Percentiles rank a stretch among this genome's conserved stretches.
These are phyloP conservation scores for Pseudonitzschia delicatissima DNA, from an alignment of 108 stramenopile genomes.

Conservation along the genomic window DNA sequence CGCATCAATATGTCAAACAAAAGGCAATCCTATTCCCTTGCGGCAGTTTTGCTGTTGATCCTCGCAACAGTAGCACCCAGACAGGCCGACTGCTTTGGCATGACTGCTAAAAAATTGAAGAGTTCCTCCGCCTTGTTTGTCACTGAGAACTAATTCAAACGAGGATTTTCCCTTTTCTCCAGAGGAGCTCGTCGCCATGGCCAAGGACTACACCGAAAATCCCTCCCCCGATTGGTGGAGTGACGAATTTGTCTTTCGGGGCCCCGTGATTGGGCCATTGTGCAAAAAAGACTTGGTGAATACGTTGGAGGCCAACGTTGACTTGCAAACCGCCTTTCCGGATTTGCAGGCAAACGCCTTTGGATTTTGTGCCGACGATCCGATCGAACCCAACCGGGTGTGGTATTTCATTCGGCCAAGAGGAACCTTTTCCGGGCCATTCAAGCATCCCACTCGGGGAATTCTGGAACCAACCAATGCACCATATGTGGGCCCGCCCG, in stretches of 20 bases:
- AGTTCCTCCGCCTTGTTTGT: too few species aligned
- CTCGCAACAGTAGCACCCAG: too few species aligned
- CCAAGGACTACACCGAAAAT: background rate
- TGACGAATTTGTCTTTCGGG: slow-evolving; percentile 57
- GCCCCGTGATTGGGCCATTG: slow-evolving; percentile 56
- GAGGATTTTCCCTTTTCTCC: background rate
- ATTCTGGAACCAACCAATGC: slow-evolving; percentile 22
- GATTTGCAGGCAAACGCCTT: slow-evolving; percentile 48
- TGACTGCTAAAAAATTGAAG: too few species aligned
- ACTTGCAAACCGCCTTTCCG: slow-evolving; percentile 42
- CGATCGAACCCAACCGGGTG: slow-evolving; percentile 42
- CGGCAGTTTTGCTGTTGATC: too few species aligned
- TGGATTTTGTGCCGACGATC: slow-evolving; percentile 50
- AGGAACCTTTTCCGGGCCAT: slow-evolving; percentile 29
- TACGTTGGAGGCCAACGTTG: slow-evolving; percentile 27
- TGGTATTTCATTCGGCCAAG: slow-evolving; percentile 41
- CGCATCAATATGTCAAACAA: too few species aligned
- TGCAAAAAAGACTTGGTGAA: slow-evolving; percentile 41
- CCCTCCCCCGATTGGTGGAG: background rate
- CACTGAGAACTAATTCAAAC: too few species aligned
- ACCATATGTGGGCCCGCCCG: slow-evolving; percentile 25
- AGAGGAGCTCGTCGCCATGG: background rate
- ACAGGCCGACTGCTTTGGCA: too few species aligned
- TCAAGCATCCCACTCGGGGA: background rate
- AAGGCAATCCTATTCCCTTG: too few species aligned